Conservation (phyloP, 2,329 filamentous ascomycete species). For the Colletotrichum plurivorum region DNA sequence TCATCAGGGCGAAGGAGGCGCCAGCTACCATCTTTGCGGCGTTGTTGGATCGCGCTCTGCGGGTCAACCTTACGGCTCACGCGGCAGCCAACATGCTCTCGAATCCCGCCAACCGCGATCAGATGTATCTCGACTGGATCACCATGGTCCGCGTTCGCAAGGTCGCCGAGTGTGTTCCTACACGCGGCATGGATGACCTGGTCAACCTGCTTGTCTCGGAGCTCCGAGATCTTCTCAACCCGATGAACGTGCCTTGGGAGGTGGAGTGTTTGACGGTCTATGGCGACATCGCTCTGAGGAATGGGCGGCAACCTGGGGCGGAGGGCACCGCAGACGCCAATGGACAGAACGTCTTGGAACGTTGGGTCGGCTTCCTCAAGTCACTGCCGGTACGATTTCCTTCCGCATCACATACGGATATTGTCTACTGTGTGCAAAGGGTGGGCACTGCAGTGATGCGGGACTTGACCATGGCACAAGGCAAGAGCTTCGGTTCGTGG, state of each 20-base stretch:
- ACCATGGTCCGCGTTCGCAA: constrained; percentile 74
- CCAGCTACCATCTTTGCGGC: constrained; percentile 92
- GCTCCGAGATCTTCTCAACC: constrained; percentile 79
- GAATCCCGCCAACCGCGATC: constrained; percentile 88
- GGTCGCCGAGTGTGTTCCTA: constrained; percentile 74
- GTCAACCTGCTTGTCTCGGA: constrained; percentile 75
- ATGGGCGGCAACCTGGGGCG: constrained; percentile 57
- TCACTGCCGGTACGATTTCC: constrained; percentile 80
- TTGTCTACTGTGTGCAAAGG: constrained; percentile 83
- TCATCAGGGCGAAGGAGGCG: constrained; percentile 87
- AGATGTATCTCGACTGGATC: constrained; percentile 96
- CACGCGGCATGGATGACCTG: constrained; percentile 76
- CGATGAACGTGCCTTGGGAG: constrained; percentile 76
- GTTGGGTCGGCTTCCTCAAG: constrained; percentile 81
- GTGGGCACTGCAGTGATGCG: constrained; percentile 84
- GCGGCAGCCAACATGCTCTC: constrained; percentile 94
- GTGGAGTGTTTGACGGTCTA: constrained; percentile 74
- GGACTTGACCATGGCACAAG: constrained; percentile 84
- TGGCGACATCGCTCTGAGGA: constrained; percentile 67
- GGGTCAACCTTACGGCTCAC: constrained; percentile 94
- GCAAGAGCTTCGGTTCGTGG: constrained; percentile 89
- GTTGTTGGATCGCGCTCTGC: constrained; percentile 86
- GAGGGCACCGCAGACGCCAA: constrained; percentile 55
- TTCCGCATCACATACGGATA: constrained; percentile 78
- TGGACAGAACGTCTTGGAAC: constrained; percentile 79